These are phyloP conservation scores for Hemileccinum impolitum DNA, from an alignment of 768 basidiomycete genomes.

Conservation along the genomic window DNA sequence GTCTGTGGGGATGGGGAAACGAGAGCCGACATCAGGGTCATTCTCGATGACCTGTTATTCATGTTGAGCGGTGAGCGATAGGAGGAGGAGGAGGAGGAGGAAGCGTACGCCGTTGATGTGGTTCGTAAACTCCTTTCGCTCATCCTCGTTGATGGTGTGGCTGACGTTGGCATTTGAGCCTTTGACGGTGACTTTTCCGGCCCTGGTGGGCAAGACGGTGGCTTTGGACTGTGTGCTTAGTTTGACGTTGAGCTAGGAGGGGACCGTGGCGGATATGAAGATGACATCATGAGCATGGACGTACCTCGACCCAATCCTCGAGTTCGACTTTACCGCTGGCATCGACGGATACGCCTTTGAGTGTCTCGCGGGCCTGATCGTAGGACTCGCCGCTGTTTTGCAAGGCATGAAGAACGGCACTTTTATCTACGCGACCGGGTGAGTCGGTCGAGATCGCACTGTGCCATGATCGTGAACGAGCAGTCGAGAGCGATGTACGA, in stretches of 20 bases:
- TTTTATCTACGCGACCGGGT: conserved; percentile 81
- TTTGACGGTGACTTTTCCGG: conserved; percentile 90
- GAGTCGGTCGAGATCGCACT: conserved; percentile 76
- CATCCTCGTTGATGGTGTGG: conserved; percentile 98
- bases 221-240: conserved; percentile 50
- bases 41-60: conserved; percentile 76
- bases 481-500: not conserved
- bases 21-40: conserved; percentile 76
- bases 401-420: conserved; percentile 72
- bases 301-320: conserved; percentile 97
- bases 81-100: not conserved
- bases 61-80: too few relatives aligned
- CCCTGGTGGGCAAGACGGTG: conserved; percentile 55
- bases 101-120: conserved; percentile 88
- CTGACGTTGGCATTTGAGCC: conserved; percentile 94
- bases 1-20: conserved; percentile 89
- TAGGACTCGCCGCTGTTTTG: conserved; percentile 85
- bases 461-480: conserved; percentile 3
- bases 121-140: conserved; percentile 92
- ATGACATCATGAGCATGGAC: conserved; percentile 27
- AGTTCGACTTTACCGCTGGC: conserved; percentile 94
- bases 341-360: conserved; percentile 93
- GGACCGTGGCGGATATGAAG: conserved; percentile 3
- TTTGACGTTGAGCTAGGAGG: conserved; percentile 72
- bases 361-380: conserved; percentile 81